These are phyloP conservation scores for Prillingera fragicola DNA, from an alignment of 1,284 basidiomycete species.

Conservation along the genomic window DNA sequence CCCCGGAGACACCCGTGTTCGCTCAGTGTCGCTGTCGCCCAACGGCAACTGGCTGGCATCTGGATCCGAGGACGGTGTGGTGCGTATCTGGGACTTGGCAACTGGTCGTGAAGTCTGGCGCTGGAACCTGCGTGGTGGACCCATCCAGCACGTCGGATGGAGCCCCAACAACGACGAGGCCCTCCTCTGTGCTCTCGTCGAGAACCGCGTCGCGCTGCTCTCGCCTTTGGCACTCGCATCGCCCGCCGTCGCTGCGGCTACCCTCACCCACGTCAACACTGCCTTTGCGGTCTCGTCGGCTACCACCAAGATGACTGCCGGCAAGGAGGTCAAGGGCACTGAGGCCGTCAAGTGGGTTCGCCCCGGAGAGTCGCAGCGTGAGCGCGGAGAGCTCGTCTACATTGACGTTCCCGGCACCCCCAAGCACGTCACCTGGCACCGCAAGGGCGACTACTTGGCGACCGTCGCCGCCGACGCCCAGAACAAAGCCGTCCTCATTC, in stretches of 20 bases:
- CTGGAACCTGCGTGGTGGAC: conserved; percentile 74
- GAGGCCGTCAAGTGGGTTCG: conserved; percentile 53
- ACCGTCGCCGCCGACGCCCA: conserved; percentile 60
- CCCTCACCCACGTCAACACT: conserved; percentile 54
- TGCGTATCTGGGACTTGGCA: conserved; percentile 89
- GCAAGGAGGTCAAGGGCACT: conserved; percentile 38
- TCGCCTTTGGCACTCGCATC: conserved; percentile 67
- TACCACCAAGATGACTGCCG: conserved; percentile 40
- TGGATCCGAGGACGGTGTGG: conserved; percentile 82
- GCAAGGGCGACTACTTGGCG: conserved; percentile 91
- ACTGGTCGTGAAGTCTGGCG: conserved; percentile 83
- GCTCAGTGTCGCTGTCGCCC: conserved; percentile 76
- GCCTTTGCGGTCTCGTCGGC: conserved; percentile 46
- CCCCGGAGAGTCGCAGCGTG: conserved; percentile 50
- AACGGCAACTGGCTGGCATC: conserved; percentile 87
- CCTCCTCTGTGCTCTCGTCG: conserved; percentile 36
- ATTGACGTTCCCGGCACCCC: conserved; percentile 64
- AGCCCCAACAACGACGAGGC: conserved; percentile 76
- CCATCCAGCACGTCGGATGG: conserved; percentile 84
- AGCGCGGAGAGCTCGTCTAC: conserved; percentile 52
- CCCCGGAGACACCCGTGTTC: conserved; percentile 58
- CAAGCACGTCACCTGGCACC: conserved; percentile 87
- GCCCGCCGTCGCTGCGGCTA: conserved; percentile 59
- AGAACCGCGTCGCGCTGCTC: conserved; percentile 69
- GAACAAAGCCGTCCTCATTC: conserved; percentile 57